Evolutionary conservation across 768 basidiomycete species (phyloP).

Genomic region (Suillus bovinus): DNA sequence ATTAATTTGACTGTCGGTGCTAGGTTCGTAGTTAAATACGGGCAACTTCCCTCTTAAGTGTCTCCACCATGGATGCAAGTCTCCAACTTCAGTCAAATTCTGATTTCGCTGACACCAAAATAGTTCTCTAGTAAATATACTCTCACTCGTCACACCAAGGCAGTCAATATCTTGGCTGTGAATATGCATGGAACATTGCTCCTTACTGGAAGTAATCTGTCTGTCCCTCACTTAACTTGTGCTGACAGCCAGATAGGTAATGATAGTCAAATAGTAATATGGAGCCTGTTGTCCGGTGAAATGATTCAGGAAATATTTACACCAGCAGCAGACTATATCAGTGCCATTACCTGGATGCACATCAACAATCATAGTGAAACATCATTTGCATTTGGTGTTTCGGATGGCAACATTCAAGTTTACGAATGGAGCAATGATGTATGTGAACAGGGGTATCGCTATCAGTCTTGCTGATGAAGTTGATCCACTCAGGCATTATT

Average conservation of each 20-base stretch:
- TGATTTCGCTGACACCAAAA: background rate
- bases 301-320: background rate
- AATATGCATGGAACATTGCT: background rate
- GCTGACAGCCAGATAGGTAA: background rate
- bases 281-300: background rate
- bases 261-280: background rate
- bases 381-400: background rate
- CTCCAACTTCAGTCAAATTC: background rate
- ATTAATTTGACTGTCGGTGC: background rate
- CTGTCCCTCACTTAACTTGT: background rate
- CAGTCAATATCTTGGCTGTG: background rate
- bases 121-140: conserved; percentile 4
- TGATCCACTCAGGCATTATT: background rate
- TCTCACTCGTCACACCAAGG: conserved; percentile 3
- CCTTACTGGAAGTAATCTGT: conserved; percentile 2
- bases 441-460: background rate
- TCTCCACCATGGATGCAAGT: background rate
- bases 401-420: background rate
- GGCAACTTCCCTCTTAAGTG: background rate
- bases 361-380: background rate
- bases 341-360: background rate
- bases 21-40: background rate
- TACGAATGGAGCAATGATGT: background rate
- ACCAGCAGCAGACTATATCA: background rate
- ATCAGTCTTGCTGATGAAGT: background rate